phyloP scores from a whole-genome alignment of 495 filamentous ascomycete genomes.

The Neurospora sp. region DNA sequence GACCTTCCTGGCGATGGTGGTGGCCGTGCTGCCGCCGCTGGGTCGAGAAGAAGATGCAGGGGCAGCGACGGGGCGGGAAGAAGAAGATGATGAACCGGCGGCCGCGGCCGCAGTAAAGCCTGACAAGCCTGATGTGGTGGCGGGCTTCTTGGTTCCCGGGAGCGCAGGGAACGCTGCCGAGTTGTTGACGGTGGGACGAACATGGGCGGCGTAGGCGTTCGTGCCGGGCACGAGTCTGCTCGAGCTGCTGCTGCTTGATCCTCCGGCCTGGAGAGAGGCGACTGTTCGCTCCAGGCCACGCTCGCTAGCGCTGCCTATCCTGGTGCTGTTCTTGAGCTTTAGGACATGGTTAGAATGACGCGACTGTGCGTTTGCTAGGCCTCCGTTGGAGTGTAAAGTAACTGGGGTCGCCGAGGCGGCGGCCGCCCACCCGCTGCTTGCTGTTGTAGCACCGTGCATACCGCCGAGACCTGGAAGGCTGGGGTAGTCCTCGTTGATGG shows the following conservation, averaged over 20 bases:
- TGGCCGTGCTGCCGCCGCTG: conserved; percentile 14
- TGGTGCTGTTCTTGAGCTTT: conserved; percentile 40
- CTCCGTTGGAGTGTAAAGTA: conserved; percentile 8
- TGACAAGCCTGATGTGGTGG: conserved; percentile 24
- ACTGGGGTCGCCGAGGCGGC: conserved; percentile 34
- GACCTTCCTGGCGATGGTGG: conserved; percentile 1
- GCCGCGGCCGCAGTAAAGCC: conserved; percentile 18
- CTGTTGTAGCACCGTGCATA: conserved; percentile 37
- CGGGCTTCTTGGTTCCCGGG: conserved; percentile 39
- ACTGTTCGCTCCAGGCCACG: conserved; percentile 1
- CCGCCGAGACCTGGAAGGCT: conserved; percentile 67
- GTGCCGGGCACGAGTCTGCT: conserved; percentile 30
- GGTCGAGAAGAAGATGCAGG: not conserved
- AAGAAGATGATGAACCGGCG: not conserved
- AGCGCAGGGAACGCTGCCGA: conserved; percentile 23
- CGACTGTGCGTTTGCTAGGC: conserved; percentile 23
- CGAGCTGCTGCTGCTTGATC: conserved; percentile 27
- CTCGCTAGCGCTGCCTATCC: conserved; percentile 15
- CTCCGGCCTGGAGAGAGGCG: conserved; percentile 42
- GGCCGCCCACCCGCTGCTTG: conserved; percentile 41
- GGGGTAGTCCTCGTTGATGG: conserved; percentile 93
- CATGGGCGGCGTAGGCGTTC: conserved; percentile 29
- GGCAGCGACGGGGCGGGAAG: not conserved
- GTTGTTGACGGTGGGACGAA: conserved; percentile 26
- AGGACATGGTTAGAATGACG: conserved; percentile 34